phyloP scores from a whole-genome alignment of 495 filamentous ascomycete genomes.

The Aspergillus nidulans region DNA sequence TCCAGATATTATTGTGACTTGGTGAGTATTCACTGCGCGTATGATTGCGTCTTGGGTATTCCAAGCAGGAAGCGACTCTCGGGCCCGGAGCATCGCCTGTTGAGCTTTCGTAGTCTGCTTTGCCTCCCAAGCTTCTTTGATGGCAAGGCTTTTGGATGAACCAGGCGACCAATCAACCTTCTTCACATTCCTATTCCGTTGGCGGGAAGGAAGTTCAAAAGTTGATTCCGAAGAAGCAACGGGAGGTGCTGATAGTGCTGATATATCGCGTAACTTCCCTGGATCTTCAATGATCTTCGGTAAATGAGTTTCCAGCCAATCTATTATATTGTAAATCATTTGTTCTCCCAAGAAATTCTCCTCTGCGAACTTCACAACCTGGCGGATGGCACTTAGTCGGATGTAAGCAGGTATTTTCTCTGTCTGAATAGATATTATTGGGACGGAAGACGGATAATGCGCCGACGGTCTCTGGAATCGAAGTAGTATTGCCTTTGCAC shows the following conservation, averaged over 20 bases:
- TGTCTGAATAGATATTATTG: conserved; percentile 66
- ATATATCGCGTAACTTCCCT: conserved; percentile 76
- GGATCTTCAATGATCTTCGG: conserved; percentile 73
- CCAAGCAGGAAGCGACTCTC: conserved; percentile 84
- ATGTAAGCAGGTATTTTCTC: conserved; percentile 82
- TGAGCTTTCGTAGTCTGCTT: conserved; percentile 55
- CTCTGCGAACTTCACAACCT: conserved; percentile 63
- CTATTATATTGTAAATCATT: conserved; percentile 83
- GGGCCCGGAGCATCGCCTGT: conserved; percentile 63
- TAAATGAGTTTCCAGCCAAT: conserved; percentile 83
- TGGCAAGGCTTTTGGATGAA: conserved; percentile 35
- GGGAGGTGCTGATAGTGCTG: conserved; percentile 49
- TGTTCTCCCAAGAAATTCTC: conserved; percentile 69
- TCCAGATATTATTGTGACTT: conserved; percentile 93
- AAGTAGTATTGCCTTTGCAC: conserved; percentile 35
- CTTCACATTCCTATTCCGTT: conserved; percentile 41
- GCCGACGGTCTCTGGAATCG: conserved; percentile 48
- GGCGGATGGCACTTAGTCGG: conserved; percentile 80
- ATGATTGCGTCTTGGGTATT: conserved; percentile 72
- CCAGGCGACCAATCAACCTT: conserved; percentile 35
- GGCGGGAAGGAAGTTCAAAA: conserved; percentile 43
- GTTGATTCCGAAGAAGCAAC: conserved; percentile 12
- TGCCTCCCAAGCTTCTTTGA: conserved; percentile 49
- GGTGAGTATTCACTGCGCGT: conserved; percentile 62
- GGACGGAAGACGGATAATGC: conserved; percentile 69